Base-by-base conservation (phyloP, 2,329 filamentous ascomycete species). In the Stachybotrys chartarum region DNA sequence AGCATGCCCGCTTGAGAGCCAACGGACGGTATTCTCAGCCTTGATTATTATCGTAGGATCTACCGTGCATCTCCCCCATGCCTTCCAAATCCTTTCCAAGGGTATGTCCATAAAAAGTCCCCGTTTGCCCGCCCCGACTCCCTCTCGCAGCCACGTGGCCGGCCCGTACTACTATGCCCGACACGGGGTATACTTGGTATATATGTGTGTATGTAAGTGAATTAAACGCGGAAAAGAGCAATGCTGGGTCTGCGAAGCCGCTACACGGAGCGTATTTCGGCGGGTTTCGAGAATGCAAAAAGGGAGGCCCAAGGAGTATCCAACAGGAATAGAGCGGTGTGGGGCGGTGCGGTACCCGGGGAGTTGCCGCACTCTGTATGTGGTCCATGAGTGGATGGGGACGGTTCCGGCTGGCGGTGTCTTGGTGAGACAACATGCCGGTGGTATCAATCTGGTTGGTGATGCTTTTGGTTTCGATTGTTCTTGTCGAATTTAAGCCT, bases 401-500 rank as follows among this genome's bases (percentile, higher is more conserved):
- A 10, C 5, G 35, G 35, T 14, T 42, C 5, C 35, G 14, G 35
- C 35, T 42, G 14, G 35, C 14, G 35, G 14, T 42, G 35, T 10
- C 14, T 42, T 42, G 24, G 24, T 24, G 24, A 24, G 24, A 24
- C 35, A 10, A 42, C 35, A 42, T 10, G 35, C 14, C 35, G 10
- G 35, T 42, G 35, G 35, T 42, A 42, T 42, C 35, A 42, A 4
- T 24, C 24, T 24, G 24, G 4, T 24, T 42, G 35, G 8, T 42
- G 35, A 42, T 10, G 35, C 3, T 42, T 42, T 42, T 42, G 10
- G 35, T 24, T 24, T 24, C 24, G 35, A 42, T 42, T 42, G 8
- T 10, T 10, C 35, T 42, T 5, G 35, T 10, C 10, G 35, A 24
- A 50, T 50, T 50, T 30, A 24, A 7, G 30, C 49, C 49, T 69